Evolutionary conservation across 1,284 basidiomycete genomes (phyloP).

Genomic region (Salmacisia buchloeana): DNA sequence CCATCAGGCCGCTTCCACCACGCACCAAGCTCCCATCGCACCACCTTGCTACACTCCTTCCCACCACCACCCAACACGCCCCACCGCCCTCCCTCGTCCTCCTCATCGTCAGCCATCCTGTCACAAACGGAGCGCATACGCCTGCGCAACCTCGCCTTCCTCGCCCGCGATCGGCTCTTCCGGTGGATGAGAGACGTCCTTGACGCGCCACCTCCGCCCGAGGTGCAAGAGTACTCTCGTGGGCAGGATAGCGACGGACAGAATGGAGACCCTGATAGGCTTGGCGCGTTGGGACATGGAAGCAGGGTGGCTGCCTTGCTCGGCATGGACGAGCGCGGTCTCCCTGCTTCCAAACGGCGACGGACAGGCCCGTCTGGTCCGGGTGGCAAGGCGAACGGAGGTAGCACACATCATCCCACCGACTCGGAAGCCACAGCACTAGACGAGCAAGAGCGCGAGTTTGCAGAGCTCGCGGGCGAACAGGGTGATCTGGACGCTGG

Average conservation of each 20-base stretch:
- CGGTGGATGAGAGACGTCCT: constrained; percentile 4
- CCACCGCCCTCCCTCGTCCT: background rate
- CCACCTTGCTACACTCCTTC: background rate
- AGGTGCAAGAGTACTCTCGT: background rate
- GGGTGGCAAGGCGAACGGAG: too few relatives aligned
- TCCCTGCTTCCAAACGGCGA: too few relatives aligned
- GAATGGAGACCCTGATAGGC: too few relatives aligned
- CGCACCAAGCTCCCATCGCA: background rate
- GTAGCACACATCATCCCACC: too few relatives aligned
- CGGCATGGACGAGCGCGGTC: background rate
- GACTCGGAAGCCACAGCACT: too few relatives aligned
- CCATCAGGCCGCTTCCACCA: background rate
- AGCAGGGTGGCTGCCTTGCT: background rate
- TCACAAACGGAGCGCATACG: background rate
- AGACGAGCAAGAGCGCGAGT: background rate
- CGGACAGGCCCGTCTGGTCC: too few relatives aligned
- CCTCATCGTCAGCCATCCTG: too few relatives aligned
- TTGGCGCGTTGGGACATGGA: background rate
- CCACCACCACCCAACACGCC: background rate
- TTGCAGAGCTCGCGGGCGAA: background rate
- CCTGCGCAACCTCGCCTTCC: constrained; percentile 1
- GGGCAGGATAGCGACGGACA: background rate
- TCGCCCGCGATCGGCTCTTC: constrained; percentile 6
- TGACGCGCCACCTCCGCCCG: constrained; percentile 1
- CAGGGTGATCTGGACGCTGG: background rate